These are phyloP conservation scores for Ascochyta viciae-villosae DNA, from an alignment of 2,329 filamentous ascomycete species.

Conservation along the genomic window DNA sequence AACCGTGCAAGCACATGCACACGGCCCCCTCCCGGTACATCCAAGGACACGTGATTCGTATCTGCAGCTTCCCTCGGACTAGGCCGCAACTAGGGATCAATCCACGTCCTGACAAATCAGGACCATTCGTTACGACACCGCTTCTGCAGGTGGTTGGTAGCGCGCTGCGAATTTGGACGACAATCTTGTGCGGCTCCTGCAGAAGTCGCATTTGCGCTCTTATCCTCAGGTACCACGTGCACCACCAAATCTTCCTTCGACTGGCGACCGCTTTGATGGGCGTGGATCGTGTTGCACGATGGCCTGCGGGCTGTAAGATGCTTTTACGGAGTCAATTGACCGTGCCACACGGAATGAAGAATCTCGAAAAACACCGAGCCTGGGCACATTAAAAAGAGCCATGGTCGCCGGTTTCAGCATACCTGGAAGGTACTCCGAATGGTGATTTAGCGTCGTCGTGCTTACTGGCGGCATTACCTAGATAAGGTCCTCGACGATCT, in stretches of 20 bases:
- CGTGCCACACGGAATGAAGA: constrained; percentile 4
- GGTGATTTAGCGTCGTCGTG: neutral
- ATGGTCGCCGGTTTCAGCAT: neutral
- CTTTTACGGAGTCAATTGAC: neutral
- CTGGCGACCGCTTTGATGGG: too few relatives aligned
- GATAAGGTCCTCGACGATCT: neutral
- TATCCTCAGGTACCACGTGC: constrained; percentile 15
- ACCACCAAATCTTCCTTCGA: neutral
- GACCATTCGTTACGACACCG: constrained; percentile 28
- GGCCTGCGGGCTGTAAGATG: neutral
- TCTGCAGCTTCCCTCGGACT: constrained; percentile 26
- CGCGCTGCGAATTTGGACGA: constrained; percentile 24
- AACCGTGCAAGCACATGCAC: constrained; percentile 2
- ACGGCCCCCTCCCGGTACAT: constrained; percentile 14
- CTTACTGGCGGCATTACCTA: neutral
- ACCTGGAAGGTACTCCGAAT: constrained; percentile 9
- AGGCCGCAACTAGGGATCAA: constrained; percentile 27
- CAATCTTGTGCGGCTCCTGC: constrained; percentile 13
- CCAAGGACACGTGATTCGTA: constrained; percentile 24
- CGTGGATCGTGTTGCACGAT: neutral
- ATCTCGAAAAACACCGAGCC: neutral
- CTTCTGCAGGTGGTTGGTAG: constrained; percentile 28
- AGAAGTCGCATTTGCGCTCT: neutral
- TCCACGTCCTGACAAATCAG: constrained; percentile 32
- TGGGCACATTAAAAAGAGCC: neutral